Conservation (phyloP, 208 protist genomes). For the Acanthamoeba castellanii region DNA sequence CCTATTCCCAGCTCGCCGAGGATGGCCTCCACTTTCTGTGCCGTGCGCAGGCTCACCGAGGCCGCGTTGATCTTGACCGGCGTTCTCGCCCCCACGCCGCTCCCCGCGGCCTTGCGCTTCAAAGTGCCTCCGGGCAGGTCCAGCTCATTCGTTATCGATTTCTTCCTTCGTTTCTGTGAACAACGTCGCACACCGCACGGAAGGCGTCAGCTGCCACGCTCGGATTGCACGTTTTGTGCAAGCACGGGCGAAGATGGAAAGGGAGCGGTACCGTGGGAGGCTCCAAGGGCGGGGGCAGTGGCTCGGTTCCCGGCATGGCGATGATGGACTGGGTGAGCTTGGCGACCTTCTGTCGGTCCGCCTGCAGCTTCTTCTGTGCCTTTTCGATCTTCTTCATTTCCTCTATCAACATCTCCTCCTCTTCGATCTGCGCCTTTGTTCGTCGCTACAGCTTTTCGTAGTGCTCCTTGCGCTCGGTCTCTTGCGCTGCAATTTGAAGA, state of each 20-base stretch:
- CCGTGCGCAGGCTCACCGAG: slow-evolving; percentile 35
- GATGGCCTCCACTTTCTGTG: slow-evolving; percentile 45
- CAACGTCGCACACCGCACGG: not conserved
- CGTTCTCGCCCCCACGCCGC: not conserved
- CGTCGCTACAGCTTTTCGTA: slow-evolving; percentile 11
- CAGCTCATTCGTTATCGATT: not conserved
- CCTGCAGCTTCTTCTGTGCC: not conserved
- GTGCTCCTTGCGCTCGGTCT: slow-evolving; percentile 27
- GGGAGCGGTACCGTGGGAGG: not conserved
- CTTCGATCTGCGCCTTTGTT: not conserved
- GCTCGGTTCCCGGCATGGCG: slow-evolving; percentile 32
- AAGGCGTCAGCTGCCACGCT: not conserved
- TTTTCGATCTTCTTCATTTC: slow-evolving; percentile 36
- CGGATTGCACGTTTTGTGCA: not conserved
- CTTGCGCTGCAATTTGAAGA: not conserved
- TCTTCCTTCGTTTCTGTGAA: slow-evolving; percentile 24
- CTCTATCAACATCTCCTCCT: slow-evolving; percentile 38
- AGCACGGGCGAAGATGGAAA: no score
- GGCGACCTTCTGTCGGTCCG: not conserved
- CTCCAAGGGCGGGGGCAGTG: not conserved
- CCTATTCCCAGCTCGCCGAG: slow-evolving; percentile 36
- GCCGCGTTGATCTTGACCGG: not conserved
- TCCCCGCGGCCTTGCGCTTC: not conserved
- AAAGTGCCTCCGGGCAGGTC: not conserved
- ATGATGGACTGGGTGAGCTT: slow-evolving; percentile 47